phyloP scores from a whole-genome alignment of 768 basidiomycete species.

The Trametes punicea region DNA sequence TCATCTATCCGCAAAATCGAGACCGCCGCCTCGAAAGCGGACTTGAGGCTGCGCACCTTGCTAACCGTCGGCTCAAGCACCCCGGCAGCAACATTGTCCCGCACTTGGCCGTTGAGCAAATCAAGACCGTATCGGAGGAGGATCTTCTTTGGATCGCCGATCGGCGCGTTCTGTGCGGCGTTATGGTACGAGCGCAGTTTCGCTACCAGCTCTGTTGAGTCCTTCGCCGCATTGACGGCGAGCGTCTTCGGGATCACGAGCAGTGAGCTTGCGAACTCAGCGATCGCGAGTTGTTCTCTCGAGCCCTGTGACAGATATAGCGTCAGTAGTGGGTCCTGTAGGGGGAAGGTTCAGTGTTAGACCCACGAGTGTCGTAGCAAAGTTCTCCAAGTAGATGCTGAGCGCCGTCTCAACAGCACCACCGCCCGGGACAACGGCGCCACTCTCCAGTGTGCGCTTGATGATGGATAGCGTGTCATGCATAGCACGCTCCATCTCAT shows the following conservation, averaged over 20 bases:
- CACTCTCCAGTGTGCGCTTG: conserved; percentile 96
- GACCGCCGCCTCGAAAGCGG: conserved; percentile 94
- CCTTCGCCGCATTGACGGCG: conserved; percentile 97
- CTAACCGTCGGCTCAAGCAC: conserved; percentile 95
- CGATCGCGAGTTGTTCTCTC: conserved; percentile 96
- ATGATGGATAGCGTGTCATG: conserved; percentile 94
- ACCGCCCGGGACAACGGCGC: conserved; percentile 92
- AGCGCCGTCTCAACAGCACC: conserved; percentile 96
- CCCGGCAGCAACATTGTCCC: conserved; percentile 92
- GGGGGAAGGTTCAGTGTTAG: neutral
- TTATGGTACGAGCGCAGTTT: conserved; percentile 97
- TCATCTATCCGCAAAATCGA: conserved; percentile 94
- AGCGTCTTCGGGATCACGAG: conserved; percentile 96
- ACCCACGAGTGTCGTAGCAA: conserved; percentile 93
- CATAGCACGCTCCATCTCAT: conserved; percentile 97
- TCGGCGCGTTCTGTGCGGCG: conserved; percentile 89
- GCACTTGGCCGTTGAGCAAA: conserved; percentile 88
- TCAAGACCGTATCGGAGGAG: conserved; percentile 93
- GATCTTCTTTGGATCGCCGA: conserved; percentile 86
- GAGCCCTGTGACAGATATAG: conserved; percentile 64
- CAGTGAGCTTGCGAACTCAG: conserved; percentile 94
- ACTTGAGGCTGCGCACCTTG: conserved; percentile 96
- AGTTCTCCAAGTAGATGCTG: conserved; percentile 97
- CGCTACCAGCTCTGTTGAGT: conserved; percentile 95
- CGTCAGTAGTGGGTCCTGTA: neutral